Evolutionary conservation across 1,139 yeast species (phyloP), one percentile per base, ranked within the genome.

Genomic region (Saccharomyces hybrid): DNA sequence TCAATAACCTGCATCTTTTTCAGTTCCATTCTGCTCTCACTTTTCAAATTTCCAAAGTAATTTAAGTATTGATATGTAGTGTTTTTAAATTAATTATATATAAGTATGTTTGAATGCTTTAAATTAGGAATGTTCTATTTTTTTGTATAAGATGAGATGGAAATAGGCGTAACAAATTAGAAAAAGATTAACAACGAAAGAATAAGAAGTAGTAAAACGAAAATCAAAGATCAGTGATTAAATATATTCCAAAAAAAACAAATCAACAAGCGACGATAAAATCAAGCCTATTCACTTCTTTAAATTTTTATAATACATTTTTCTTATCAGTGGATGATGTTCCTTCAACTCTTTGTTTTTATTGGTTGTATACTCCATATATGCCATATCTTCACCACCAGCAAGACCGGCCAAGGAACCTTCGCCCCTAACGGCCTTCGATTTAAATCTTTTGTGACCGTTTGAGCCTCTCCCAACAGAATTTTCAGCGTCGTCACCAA

Each of bases 381-480:
- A 95, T 2, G 99, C 99, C 98, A 95, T 95, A 70, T 93, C 99
- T 72, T 95, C 99, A 63, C 99, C 99, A 61, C 99, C 99, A 13
- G 99, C 98, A 70, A 95, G 80, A 57, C 96, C 89, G 5, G 99
- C 96, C 71, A 93, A 77, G 3, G 96, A 85, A 26, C 98, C 98
- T 41, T 89, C 84, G 49, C 84, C 84, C 65, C 96, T 82, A 50
- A 80, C 80, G 0, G 96, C 93, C 62, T 77, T 81, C 11, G 80
- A 70, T 56, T 66, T 68, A 3, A 60, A 61, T 60, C 71, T 73
- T 60, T 68, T 74, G 55, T 70, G 72, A n/a, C 73, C 70, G 52
- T 75, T 76, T 3, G 73, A 75, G 57, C 83, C 85, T 69, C 84
- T 79, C 1, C 88, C 87, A 44, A 88, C 83, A 60, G 87, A 82